Evolutionary conservation across 768 basidiomycete genomes (phyloP).

Genomic region (Boletus sp.): DNA sequence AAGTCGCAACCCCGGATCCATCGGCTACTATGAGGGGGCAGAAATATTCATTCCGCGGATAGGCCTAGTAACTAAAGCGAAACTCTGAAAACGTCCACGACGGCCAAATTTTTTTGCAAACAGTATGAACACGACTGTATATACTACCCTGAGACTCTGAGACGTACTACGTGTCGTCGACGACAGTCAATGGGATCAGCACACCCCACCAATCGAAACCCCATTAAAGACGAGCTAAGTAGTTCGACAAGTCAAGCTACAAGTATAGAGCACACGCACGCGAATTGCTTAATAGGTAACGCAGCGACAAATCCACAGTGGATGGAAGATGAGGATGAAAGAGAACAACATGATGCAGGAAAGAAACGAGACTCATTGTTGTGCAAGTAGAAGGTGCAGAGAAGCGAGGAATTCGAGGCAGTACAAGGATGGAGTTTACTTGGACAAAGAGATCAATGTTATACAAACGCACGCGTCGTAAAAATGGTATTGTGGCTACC

Average conservation of each 20-base stretch:
- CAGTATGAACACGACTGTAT: not conserved
- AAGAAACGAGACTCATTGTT: not conserved
- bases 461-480: constrained; percentile 9
- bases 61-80: too few relatives aligned
- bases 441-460: constrained; percentile 13
- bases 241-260: constrained; percentile 10
- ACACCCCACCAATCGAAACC: constrained; percentile 8
- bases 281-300: constrained; percentile 11
- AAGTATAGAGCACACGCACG: constrained; percentile 10
- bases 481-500: constrained; percentile 20
- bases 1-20: too few relatives aligned
- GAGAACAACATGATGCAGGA: not conserved
- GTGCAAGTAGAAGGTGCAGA: not conserved
- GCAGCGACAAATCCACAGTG: constrained; percentile 10
- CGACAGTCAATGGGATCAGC: not conserved
- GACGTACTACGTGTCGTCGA: not conserved
- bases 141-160: not conserved
- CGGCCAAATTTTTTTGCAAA: not conserved
- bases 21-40: too few relatives aligned
- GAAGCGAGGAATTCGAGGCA: not conserved
- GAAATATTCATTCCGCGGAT: too few relatives aligned
- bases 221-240: constrained; percentile 23
- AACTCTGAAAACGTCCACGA: not conserved
- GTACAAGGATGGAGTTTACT: constrained; percentile 17
- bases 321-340: not conserved